phyloP scores from a whole-genome alignment of 768 basidiomycete species.

The Termitomyces sp. region DNA sequence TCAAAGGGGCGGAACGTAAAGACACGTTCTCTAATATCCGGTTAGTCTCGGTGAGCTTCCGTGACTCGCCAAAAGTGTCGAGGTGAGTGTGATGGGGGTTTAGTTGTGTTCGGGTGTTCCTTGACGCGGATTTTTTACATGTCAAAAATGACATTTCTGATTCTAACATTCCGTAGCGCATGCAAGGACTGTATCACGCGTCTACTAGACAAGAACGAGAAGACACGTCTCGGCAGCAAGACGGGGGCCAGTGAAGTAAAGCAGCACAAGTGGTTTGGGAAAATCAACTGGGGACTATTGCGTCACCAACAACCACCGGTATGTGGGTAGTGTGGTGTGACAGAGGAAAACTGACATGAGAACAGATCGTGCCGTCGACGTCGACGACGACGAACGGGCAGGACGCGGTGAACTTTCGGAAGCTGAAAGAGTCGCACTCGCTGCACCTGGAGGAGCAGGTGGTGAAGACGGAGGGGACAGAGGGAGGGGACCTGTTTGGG shows the following conservation, averaged over 20 bases:
- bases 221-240: slow-evolving; percentile 81
- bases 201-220: slow-evolving; percentile 89
- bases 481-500: slow-evolving; percentile 70
- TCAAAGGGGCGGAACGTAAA: slow-evolving; percentile 93
- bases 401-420: slow-evolving; percentile 88
- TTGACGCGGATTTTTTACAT: slow-evolving; percentile 16
- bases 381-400: slow-evolving; percentile 59
- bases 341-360: slow-evolving; percentile 16
- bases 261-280: slow-evolving; percentile 96
- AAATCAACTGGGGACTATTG: slow-evolving; percentile 95
- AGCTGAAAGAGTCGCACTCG: slow-evolving; percentile 85
- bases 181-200: slow-evolving; percentile 87
- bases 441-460: slow-evolving; percentile 80
- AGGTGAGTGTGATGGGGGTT: slow-evolving; percentile 40
- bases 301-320: slow-evolving; percentile 92
- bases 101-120: slow-evolving; percentile 18
- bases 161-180: slow-evolving; percentile 43
- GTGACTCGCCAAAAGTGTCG: slow-evolving; percentile 76
- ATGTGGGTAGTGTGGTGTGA: slow-evolving; percentile 2
- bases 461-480: slow-evolving; percentile 24
- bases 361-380: slow-evolving; percentile 70
- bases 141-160: slow-evolving; percentile 16
- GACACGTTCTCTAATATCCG: slow-evolving; percentile 97
- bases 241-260: slow-evolving; percentile 98
- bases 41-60: slow-evolving; percentile 79